Evolutionary conservation across 2,329 filamentous ascomycete genomes (phyloP).

Genomic region (Alternaria arborescens): DNA sequence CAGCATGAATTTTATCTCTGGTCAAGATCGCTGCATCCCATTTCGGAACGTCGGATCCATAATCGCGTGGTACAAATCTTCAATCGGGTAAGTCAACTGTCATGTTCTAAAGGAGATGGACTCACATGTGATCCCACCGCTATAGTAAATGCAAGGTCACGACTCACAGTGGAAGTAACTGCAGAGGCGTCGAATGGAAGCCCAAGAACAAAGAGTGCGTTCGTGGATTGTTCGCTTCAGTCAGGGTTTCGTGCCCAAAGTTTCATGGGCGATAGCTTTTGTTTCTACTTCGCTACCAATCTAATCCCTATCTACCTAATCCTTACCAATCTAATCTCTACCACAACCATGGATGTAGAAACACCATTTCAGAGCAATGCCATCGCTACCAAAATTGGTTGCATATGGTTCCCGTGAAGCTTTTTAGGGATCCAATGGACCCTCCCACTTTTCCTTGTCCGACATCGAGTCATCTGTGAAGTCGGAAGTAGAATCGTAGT

Average conservation of each 20-base stretch:
- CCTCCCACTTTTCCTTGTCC: not conserved
- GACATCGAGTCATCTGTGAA: not conserved
- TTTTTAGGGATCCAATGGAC: not conserved
- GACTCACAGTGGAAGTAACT: slow-evolving; percentile 5
- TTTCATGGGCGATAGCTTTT: not conserved
- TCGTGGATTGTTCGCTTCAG: not conserved
- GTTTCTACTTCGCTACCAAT: not conserved
- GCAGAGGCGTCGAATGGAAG: not conserved
- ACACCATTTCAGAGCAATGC: not conserved
- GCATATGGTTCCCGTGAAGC: not conserved
- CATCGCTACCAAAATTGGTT: not conserved
- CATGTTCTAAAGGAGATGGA: not conserved
- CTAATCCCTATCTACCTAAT: not conserved
- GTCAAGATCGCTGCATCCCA: not conserved
- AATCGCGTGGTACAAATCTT: slow-evolving; percentile 10
- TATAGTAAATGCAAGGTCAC: slow-evolving; percentile 1
- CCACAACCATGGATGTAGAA: not conserved
- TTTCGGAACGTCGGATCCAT: slow-evolving; percentile 2
- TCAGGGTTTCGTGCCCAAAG: slow-evolving; percentile 1
- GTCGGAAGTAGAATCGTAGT: not conserved
- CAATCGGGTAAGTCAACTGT: not conserved
- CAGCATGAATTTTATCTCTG: slow-evolving; percentile 1
- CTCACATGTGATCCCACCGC: not conserved
- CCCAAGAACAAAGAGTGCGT: not conserved
- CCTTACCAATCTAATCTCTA: not conserved